These are phyloP conservation scores for Exophiala spinifera DNA, from an alignment of 2,329 filamentous ascomycete species.

Conservation along the genomic window DNA sequence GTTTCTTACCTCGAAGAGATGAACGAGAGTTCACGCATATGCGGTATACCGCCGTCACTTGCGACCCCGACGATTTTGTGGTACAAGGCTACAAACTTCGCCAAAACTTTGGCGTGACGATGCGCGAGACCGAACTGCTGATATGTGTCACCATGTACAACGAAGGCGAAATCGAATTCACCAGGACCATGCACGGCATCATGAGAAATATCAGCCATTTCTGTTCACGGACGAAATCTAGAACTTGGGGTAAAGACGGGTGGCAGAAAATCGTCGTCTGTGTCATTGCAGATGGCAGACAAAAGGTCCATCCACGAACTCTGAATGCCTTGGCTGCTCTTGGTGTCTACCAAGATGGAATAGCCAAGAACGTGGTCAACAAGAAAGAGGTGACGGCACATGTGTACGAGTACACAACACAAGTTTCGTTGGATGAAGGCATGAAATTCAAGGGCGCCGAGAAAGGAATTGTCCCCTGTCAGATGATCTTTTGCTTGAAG, in stretches of 20 bases:
- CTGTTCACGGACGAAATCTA: slow-evolving; percentile 84
- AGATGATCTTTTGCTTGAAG: slow-evolving; percentile 98
- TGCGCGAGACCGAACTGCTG: slow-evolving; percentile 89
- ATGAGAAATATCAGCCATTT: slow-evolving; percentile 99
- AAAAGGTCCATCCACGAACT: slow-evolving; percentile 89
- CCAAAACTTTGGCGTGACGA: slow-evolving; percentile 79
- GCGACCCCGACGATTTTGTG: slow-evolving; percentile 91
- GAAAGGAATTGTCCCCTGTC: slow-evolving; percentile 96
- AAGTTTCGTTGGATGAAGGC: slow-evolving; percentile 91
- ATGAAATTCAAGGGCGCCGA: slow-evolving; percentile 99
- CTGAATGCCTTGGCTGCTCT: slow-evolving; percentile 93
- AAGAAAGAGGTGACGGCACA: slow-evolving; percentile 92
- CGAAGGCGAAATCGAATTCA: slow-evolving; percentile 94
- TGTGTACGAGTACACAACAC: slow-evolving; percentile 98
- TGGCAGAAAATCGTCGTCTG: slow-evolving; percentile 99
- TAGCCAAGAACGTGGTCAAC: slow-evolving; percentile 98
- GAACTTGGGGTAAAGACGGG: slow-evolving; percentile 93
- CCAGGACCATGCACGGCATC: slow-evolving; percentile 95
- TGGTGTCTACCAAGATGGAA: slow-evolving; percentile 96
- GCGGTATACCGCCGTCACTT: slow-evolving; percentile 98
- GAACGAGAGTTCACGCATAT: slow-evolving; percentile 98
- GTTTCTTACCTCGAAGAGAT: slow-evolving; percentile 87
- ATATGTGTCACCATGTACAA: slow-evolving; percentile 99
- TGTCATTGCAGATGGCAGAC: slow-evolving; percentile 89
- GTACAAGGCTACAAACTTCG: slow-evolving; percentile 85